Conservation (phyloP, 2,329 filamentous ascomycete genomes). For the Blumeria graminis region DNA sequence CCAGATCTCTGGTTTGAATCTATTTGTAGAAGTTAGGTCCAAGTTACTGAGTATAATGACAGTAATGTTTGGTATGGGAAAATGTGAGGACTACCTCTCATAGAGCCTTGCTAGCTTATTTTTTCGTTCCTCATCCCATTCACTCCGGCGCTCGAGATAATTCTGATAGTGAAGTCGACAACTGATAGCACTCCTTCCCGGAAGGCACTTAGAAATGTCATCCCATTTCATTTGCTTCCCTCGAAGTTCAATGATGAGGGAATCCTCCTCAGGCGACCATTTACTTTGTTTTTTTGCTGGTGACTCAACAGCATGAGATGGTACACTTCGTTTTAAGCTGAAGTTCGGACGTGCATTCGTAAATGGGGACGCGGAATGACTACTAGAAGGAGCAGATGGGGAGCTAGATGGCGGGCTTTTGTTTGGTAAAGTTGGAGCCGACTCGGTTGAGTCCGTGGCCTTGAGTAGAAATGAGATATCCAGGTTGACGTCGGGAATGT, state of each 20-base stretch:
- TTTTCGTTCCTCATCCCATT: constrained; percentile 95
- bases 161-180: constrained; percentile 93
- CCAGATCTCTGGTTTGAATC: constrained; percentile 98
- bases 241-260: constrained; percentile 76
- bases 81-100: constrained; percentile 43
- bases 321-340: constrained; percentile 25
- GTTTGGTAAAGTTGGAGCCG: constrained; percentile 23
- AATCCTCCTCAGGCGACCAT: constrained; percentile 84
- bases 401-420: constrained; percentile 15
- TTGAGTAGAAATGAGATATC: constrained; percentile 86
- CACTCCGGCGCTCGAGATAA: constrained; percentile 74
- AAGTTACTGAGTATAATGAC: constrained; percentile 2
- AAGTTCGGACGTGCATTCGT: constrained; percentile 8
- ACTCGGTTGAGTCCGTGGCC: constrained; percentile 49
- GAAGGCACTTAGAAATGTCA: constrained; percentile 78
- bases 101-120: constrained; percentile 89
- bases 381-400: constrained; percentile 10
- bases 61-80: not conserved
- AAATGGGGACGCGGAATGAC: constrained; percentile 8
- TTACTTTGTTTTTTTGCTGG: constrained; percentile 90
- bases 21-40: constrained; percentile 17
- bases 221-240: constrained; percentile 96
- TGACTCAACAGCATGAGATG: constrained; percentile 32
- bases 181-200: constrained; percentile 78
- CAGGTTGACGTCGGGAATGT: constrained; percentile 40